A percentile compares a stretch with the other conserved stretches of the same genome.
Evolutionary conservation across 306 rosid species (phyloP).

Genomic region (Crotalaria pallida): DNA sequence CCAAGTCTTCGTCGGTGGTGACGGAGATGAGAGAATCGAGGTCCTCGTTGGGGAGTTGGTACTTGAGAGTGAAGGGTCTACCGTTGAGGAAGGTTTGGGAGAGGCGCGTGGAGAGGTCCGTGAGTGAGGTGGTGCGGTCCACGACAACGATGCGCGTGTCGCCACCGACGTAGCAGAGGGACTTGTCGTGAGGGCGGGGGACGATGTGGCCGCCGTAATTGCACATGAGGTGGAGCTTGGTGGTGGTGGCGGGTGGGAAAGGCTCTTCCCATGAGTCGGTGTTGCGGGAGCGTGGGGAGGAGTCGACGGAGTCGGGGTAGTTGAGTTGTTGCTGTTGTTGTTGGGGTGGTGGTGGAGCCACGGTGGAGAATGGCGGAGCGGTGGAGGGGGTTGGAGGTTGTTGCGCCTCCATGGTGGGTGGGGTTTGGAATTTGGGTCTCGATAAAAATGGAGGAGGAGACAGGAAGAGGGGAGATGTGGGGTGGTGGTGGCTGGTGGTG

Average conservation of each 20-base stretch:
- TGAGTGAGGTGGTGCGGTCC: slow-evolving; percentile 62
- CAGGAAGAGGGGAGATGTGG: no score
- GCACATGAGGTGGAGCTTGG: slow-evolving; percentile 83
- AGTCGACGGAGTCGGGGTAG: slow-evolving; percentile 68
- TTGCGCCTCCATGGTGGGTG: slow-evolving; percentile 47
- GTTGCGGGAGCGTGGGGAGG: no score
- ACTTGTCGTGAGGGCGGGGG: slow-evolving; percentile 96
- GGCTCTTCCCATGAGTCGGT: slow-evolving; percentile 92
- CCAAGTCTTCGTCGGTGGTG: slow-evolving; percentile 88
- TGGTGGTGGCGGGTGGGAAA: slow-evolving; percentile 36
- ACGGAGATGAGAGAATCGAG: slow-evolving; percentile 87
- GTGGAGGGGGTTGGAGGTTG: slow-evolving; percentile 35
- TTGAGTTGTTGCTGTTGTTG: slow-evolving; percentile 25
- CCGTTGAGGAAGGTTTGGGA: slow-evolving; percentile 64
- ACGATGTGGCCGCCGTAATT: no score
- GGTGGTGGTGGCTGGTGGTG: no score
- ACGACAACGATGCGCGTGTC: slow-evolving; percentile 83
- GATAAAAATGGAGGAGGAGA: no score
- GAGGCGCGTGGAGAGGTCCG: slow-evolving; percentile 71
- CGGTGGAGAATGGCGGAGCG: slow-evolving; percentile 27
- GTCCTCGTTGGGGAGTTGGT: slow-evolving; percentile 93
- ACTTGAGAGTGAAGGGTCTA: slow-evolving; percentile 64
- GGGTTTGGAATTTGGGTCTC: no score
- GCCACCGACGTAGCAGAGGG: slow-evolving; percentile 91
- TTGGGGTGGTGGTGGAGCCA: slow-evolving; percentile 2